Evolutionary conservation across 768 basidiomycete genomes (phyloP).

Genomic region (Neoboletus magnificus): DNA sequence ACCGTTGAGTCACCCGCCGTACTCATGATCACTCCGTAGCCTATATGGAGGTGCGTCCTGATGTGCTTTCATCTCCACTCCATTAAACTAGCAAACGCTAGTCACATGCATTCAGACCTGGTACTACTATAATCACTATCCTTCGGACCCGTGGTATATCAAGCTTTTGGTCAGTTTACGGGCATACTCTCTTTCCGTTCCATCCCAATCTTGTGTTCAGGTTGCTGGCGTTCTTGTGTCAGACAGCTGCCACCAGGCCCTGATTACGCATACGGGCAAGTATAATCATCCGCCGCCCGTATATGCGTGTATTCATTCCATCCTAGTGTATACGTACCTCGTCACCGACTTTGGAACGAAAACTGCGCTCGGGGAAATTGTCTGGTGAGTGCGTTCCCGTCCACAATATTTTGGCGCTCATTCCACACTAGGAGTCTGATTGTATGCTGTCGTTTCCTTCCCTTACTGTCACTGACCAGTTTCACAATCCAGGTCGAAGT

Average conservation of each 20-base stretch:
- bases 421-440: conserved; percentile 23
- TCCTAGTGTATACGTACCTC: conserved; percentile 47
- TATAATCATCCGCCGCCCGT: background rate
- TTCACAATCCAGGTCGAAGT: conserved; percentile 43
- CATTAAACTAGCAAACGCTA: conserved; percentile 20
- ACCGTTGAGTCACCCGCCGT: conserved; percentile 1
- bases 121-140: conserved; percentile 51
- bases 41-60: conserved; percentile 47
- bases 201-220: conserved; percentile 27
- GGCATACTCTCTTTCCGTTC: background rate
- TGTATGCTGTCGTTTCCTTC: conserved; percentile 8
- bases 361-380: conserved; percentile 32
- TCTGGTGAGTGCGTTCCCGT: conserved; percentile 38
- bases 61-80: background rate
- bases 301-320: background rate
- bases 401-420: background rate
- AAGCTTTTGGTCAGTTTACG: conserved; percentile 42
- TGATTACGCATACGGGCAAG: conserved; percentile 55
- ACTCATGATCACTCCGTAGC: conserved; percentile 27
- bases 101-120: conserved; percentile 57
- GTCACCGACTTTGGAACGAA: conserved; percentile 38
- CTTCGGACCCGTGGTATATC: conserved; percentile 50
- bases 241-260: conserved; percentile 53
- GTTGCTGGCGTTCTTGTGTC: conserved; percentile 51
- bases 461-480: background rate